Percentiles rank a stretch among this genome's conserved stretches.
phyloP scores from a whole-genome alignment of 1,284 basidiomycete genomes.

The Cerioporus squamosus region DNA sequence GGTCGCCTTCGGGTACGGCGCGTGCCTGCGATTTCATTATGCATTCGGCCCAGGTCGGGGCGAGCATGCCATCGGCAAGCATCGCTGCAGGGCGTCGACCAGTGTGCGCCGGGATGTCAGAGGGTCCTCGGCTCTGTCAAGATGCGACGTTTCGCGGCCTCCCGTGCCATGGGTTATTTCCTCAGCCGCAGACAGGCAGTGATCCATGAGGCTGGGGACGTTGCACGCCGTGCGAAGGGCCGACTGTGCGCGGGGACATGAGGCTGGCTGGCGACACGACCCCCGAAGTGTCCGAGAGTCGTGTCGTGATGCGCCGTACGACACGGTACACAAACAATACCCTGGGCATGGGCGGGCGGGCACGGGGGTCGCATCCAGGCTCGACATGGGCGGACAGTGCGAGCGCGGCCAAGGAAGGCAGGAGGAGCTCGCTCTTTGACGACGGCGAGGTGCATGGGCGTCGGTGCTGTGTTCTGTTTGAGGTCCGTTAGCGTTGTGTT shows the following conservation, averaged over 20 bases:
- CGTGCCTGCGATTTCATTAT: not conserved
- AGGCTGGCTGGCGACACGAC: conserved; percentile 1
- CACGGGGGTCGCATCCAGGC: not conserved
- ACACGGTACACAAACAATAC: not conserved
- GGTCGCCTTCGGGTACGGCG: not conserved
- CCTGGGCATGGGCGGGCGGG: not conserved
- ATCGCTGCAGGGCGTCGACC: not conserved
- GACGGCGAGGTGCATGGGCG: not conserved
- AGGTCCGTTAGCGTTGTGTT: not conserved
- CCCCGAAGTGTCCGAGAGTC: not conserved
- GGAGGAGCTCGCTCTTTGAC: not conserved
- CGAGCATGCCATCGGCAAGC: no score
- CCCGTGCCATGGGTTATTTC: not conserved
- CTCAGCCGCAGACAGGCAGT: not conserved
- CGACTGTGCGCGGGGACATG: not conserved
- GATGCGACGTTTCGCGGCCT: not conserved
- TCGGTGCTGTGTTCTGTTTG: not conserved
- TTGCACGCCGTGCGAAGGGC: not conserved
- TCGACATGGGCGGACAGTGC: not conserved
- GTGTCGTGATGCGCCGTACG: conserved; percentile 1
- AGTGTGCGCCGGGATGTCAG: not conserved
- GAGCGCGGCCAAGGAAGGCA: no score
- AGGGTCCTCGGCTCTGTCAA: not conserved
- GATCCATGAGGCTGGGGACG: conserved; percentile 7
- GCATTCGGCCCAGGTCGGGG: not conserved